Conservation (phyloP, 768 basidiomycete genomes). For the Calocybe cyanea region DNA sequence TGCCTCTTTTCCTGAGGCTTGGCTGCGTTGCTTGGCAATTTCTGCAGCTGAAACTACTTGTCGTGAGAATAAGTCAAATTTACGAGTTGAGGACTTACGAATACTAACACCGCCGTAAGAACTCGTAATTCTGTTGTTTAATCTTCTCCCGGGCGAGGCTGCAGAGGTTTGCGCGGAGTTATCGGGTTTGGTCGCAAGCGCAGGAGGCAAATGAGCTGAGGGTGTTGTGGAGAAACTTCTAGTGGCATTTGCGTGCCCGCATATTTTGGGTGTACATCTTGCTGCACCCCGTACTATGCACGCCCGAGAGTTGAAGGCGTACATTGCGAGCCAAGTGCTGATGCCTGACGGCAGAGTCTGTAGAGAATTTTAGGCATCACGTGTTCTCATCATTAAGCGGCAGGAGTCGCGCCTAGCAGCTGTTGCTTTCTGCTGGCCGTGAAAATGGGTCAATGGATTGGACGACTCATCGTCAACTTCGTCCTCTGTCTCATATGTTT, state of each 20-base stretch:
- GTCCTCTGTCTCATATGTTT: slow-evolving; percentile 77
- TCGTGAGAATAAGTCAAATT: not conserved
- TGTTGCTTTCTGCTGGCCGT: not conserved
- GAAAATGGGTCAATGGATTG: slow-evolving; percentile 42
- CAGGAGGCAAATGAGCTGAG: not conserved
- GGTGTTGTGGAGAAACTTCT: too few relatives aligned
- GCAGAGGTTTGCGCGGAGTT: slow-evolving; percentile 4
- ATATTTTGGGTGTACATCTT: too few relatives aligned
- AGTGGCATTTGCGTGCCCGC: too few relatives aligned
- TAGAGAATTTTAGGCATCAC: slow-evolving; percentile 11
- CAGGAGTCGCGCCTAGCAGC: not conserved
- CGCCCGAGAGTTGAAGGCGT: slow-evolving; percentile 9
- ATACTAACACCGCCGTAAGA: slow-evolving; percentile 26
- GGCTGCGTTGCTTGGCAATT: slow-evolving; percentile 8
- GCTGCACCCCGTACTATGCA: slow-evolving; percentile 6
- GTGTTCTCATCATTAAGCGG: not conserved
- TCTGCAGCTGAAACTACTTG: slow-evolving; percentile 16
- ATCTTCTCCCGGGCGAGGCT: slow-evolving; percentile 4
- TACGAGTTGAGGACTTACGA: slow-evolving; percentile 24
- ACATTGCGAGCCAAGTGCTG: slow-evolving; percentile 5
- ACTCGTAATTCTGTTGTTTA: slow-evolving; percentile 16
- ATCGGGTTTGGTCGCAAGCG: not conserved
- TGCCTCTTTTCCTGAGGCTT: not conserved
- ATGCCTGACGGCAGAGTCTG: not conserved
- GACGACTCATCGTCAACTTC: slow-evolving; percentile 61